Base-by-base conservation (phyloP, 331 rosid species). In the Pyracantha coccinea region DNA sequence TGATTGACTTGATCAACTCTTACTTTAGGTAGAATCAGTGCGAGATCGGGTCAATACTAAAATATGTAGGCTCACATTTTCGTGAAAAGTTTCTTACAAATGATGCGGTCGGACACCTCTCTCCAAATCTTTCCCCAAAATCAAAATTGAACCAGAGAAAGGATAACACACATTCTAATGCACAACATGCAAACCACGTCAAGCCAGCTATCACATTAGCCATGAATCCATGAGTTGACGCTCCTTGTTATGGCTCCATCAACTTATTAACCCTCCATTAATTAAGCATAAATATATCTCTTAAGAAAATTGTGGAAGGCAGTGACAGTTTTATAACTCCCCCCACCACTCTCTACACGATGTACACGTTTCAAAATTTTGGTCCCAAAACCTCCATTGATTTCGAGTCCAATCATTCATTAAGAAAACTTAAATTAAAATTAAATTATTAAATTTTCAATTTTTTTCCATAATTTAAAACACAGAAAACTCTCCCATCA, bases 291-390 rank as follows among this genome's bases (percentile, higher is more conserved):
- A 14, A 1, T 29, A 17, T 19, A 53, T 55, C 20, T 28, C 28
- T 28, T 5, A 19, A 28, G 35, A 63, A 70, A 70, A 53, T 16
- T 29, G 63, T 53, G 64, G 29, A 8, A n/a, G 38, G 41, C 19
- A 7, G 3, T 32, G 25, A 69, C 74, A 69, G 74, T 50, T 69
- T 69, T 47, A 69, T 47, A 69, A 69, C 41, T 63, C 23, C 68
- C 24, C 59, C 15, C 23, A 50, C 73, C 60, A 47, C 73, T 69
- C 61, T 23, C 17, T 27, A 9, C 73, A 69, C 73, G 61, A 44
- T 23, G 10, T 27, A 9, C 73, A 69, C 73, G 61, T 16, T 69
- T 19, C 44, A 50, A 50, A 19, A 20, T 17, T 38, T 47, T 69
- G 13, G 23, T 69, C 38, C 73, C 59, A 45, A 27, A 21, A 28